These are phyloP conservation scores for Metarhizium rileyi DNA, from an alignment of 2,329 filamentous ascomycete species.

Conservation along the genomic window DNA sequence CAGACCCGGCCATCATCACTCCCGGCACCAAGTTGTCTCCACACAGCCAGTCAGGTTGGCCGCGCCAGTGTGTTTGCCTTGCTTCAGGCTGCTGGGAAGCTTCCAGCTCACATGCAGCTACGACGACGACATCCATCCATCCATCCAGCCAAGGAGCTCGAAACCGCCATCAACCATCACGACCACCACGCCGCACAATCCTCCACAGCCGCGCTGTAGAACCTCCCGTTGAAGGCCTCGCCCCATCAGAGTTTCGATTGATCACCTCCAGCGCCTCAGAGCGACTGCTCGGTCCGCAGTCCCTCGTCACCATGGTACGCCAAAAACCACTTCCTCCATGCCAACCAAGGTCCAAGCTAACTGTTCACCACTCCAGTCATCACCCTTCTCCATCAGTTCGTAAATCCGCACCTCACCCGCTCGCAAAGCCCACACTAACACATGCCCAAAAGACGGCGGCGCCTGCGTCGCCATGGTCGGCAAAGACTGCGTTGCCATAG, in stretches of 20 bases:
- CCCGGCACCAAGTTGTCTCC: not conserved
- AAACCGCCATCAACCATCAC: not conserved
- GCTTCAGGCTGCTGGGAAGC: not conserved
- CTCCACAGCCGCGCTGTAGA: not conserved
- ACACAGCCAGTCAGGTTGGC: slow-evolving; percentile 6
- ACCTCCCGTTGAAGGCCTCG: not conserved
- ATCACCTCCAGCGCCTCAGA: not conserved
- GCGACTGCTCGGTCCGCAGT: not conserved
- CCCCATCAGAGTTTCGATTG: not conserved
- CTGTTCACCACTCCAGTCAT: slow-evolving; percentile 52
- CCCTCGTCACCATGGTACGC: slow-evolving; percentile 4
- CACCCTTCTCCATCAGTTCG: slow-evolving; percentile 93
- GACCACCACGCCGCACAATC: slow-evolving; percentile 7
- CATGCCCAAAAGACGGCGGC: slow-evolving; percentile 55
- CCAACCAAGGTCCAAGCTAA: slow-evolving; percentile 11
- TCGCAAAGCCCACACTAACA: not conserved
- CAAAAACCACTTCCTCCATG: not conserved
- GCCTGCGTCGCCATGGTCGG: slow-evolving; percentile 98
- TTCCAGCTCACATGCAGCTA: not conserved
- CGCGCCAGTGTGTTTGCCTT: slow-evolving; percentile 19
- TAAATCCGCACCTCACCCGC: slow-evolving; percentile 3
- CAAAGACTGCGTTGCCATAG: slow-evolving; percentile 99
- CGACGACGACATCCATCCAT: slow-evolving; percentile 3
- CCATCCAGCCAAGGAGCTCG: slow-evolving; percentile 1
- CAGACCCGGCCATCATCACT: not conserved